Conservation (phyloP, 2,329 filamentous ascomycete species). For the Colletotrichum eleusines region DNA sequence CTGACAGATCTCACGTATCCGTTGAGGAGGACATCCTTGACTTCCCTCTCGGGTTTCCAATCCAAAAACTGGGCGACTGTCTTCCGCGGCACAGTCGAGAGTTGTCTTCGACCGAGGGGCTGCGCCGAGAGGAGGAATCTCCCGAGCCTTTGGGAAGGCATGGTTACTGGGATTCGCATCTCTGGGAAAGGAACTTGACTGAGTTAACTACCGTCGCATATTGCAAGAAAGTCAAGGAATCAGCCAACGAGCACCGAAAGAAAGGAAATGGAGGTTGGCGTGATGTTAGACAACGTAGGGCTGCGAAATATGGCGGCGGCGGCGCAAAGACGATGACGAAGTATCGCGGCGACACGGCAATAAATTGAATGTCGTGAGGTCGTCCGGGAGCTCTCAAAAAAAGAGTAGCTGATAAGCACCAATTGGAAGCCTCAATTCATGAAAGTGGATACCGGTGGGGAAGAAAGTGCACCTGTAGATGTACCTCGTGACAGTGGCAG, state of each 20-base stretch:
- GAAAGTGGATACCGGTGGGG: not conserved
- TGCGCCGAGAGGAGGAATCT: not conserved
- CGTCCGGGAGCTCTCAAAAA: not conserved
- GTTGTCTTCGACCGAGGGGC: slow-evolving; percentile 43
- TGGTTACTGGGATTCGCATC: slow-evolving; percentile 1
- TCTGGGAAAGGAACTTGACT: not conserved
- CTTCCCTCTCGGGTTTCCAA: slow-evolving; percentile 59
- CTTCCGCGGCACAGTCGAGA: slow-evolving; percentile 54
- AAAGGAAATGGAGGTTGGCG: not conserved
- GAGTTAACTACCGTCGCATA: slow-evolving; percentile 9
- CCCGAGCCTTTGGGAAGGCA: slow-evolving; percentile 3
- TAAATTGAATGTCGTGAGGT: slow-evolving; percentile 18
- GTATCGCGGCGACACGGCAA: slow-evolving; percentile 16
- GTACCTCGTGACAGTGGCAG: not conserved
- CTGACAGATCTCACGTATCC: slow-evolving; percentile 88
- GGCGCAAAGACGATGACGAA: slow-evolving; percentile 14
- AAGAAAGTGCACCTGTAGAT: too few species aligned
- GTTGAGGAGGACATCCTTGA: slow-evolving; percentile 70
- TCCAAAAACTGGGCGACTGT: slow-evolving; percentile 69
- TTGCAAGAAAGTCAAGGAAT: not conserved
- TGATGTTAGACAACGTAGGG: not conserved
- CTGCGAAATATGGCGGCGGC: not conserved
- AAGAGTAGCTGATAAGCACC: slow-evolving; percentile 1
- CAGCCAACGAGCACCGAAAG: not conserved
- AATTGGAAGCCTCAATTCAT: slow-evolving; percentile 31